phyloP scores from a whole-genome alignment of 1,139 yeast genomes.

The Suhomyces choctaworum region DNA sequence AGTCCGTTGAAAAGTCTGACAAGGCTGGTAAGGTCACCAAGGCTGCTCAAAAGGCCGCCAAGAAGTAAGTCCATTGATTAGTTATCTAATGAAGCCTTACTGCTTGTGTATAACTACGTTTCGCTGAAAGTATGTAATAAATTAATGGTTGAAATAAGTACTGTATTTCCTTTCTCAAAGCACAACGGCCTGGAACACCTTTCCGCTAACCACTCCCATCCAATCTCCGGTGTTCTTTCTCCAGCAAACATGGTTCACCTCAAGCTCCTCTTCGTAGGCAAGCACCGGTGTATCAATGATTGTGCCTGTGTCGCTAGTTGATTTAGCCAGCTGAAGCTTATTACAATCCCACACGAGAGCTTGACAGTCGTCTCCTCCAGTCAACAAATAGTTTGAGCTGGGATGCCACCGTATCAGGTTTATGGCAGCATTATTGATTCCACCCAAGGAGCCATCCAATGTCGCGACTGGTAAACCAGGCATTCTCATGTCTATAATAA shows the following conservation, averaged over 20 bases:
- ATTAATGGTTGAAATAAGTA: slow-evolving; percentile 7
- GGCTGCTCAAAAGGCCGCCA: slow-evolving; percentile 98
- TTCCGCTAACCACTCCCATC: slow-evolving; percentile 81
- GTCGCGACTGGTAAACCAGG: slow-evolving; percentile 80
- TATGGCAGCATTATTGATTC: slow-evolving; percentile 51
- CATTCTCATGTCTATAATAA: slow-evolving; percentile 79
- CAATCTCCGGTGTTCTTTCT: slow-evolving; percentile 63
- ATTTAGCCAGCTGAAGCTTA: slow-evolving; percentile 17
- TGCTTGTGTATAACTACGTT: slow-evolving; percentile 5
- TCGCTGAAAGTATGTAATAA: slow-evolving; percentile 11
- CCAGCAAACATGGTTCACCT: slow-evolving; percentile 81
- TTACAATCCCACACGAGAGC: slow-evolving; percentile 81
- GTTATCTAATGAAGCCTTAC: slow-evolving; percentile 1
- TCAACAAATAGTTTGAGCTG: slow-evolving; percentile 58
- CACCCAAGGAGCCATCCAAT: slow-evolving; percentile 64
- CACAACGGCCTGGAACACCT: slow-evolving; percentile 74
- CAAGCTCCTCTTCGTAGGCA: slow-evolving; percentile 61
- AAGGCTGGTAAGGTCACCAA: slow-evolving; percentile 99
- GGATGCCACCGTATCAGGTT: slow-evolving; percentile 89
- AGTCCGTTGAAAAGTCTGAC: slow-evolving; percentile 94
- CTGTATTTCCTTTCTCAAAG: slow-evolving; percentile 3
- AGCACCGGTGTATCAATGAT: slow-evolving; percentile 47
- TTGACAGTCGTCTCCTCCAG: slow-evolving; percentile 92
- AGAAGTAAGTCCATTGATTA: slow-evolving; percentile 63
- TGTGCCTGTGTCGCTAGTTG: slow-evolving; percentile 17